phyloP scores from a whole-genome alignment of 1,284 basidiomycete species.

The Moesziomyces sp. region DNA sequence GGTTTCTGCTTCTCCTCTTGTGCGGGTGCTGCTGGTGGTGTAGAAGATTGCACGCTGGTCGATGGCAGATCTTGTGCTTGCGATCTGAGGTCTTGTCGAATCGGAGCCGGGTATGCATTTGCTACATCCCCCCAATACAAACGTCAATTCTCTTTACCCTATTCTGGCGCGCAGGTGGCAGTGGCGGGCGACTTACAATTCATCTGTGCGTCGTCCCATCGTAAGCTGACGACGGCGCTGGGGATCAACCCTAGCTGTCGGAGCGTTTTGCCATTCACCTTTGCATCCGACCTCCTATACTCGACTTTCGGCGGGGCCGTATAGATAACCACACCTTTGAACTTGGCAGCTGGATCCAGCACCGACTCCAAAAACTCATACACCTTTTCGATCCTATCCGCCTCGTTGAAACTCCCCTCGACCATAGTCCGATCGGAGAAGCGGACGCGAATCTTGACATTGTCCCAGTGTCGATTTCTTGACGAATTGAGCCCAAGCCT shows the following conservation, averaged over 20 bases:
- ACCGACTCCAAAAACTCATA: slow-evolving; percentile 84
- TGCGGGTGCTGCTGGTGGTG: not conserved
- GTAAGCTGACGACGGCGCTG: slow-evolving; percentile 79
- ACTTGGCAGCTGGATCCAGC: slow-evolving; percentile 77
- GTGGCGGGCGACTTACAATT: slow-evolving; percentile 74
- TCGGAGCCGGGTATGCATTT: slow-evolving; percentile 31
- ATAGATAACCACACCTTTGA: slow-evolving; percentile 82
- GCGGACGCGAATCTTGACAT: slow-evolving; percentile 83
- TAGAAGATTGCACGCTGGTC: not conserved
- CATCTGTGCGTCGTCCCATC: slow-evolving; percentile 78
- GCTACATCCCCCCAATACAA: not conserved
- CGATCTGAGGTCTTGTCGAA: slow-evolving; percentile 19
- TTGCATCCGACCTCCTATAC: slow-evolving; percentile 79
- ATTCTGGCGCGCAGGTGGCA: too few relatives aligned
- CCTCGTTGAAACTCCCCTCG: slow-evolving; percentile 81
- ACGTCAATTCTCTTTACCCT: too few relatives aligned
- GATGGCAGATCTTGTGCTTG: slow-evolving; percentile 27
- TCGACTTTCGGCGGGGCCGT: slow-evolving; percentile 83
- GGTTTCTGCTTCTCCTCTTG: slow-evolving; percentile 17
- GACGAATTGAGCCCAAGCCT: slow-evolving; percentile 72
- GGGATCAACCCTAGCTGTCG: slow-evolving; percentile 80
- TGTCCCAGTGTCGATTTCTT: slow-evolving; percentile 77
- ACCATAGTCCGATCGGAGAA: slow-evolving; percentile 84
- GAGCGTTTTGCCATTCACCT: slow-evolving; percentile 76
- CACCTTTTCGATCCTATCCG: slow-evolving; percentile 79